These are phyloP conservation scores for Sarcodon aspratus DNA, from an alignment of 768 basidiomycete genomes.

Conservation along the genomic window DNA sequence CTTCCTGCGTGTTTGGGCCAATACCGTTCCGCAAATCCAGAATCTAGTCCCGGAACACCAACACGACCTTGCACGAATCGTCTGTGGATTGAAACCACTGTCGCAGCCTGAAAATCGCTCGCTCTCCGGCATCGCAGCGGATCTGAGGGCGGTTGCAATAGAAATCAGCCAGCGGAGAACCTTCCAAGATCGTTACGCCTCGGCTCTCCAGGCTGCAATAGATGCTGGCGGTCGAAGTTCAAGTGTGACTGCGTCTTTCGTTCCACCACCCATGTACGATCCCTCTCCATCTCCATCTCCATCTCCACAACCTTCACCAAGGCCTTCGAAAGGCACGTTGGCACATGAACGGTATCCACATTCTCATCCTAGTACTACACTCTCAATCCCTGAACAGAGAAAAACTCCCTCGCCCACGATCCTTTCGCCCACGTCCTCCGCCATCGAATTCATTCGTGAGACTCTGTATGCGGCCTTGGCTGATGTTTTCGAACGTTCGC, in stretches of 20 bases:
- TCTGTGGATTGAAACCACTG: conserved; percentile 48
- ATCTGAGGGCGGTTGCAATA: conserved; percentile 76
- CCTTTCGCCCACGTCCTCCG: conserved; percentile 32
- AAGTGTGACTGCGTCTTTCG: conserved; percentile 44
- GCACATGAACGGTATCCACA: conserved; percentile 2
- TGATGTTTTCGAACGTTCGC: conserved; percentile 48
- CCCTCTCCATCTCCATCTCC: conserved; percentile 11
- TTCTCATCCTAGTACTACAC: conserved; percentile 10
- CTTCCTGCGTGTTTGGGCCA: conserved; percentile 67
- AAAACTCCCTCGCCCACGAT: conserved; percentile 16
- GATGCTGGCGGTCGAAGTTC: conserved; percentile 41
- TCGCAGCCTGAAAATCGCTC: conserved; percentile 25
- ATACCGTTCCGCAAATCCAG: conserved; percentile 55
- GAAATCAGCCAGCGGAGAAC: conserved; percentile 78
- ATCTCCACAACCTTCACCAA: conserved; percentile 13
- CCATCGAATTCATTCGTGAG: conserved; percentile 74
- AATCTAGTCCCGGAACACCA: conserved; percentile 48
- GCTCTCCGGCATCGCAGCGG: conserved; percentile 58
- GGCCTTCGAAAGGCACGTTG: conserved; percentile 7
- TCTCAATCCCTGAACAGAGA: conserved; percentile 2
- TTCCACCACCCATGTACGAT: conserved; percentile 61
- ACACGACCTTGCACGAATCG: conserved; percentile 74
- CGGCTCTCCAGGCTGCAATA: conserved; percentile 69
- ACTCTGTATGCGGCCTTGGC: conserved; percentile 77
- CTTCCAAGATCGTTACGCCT: conserved; percentile 71